These are phyloP conservation scores for Marchantia polymorpha DNA, from an alignment of 225 moss, liverwort and hornwort species.

Conservation along the genomic window DNA sequence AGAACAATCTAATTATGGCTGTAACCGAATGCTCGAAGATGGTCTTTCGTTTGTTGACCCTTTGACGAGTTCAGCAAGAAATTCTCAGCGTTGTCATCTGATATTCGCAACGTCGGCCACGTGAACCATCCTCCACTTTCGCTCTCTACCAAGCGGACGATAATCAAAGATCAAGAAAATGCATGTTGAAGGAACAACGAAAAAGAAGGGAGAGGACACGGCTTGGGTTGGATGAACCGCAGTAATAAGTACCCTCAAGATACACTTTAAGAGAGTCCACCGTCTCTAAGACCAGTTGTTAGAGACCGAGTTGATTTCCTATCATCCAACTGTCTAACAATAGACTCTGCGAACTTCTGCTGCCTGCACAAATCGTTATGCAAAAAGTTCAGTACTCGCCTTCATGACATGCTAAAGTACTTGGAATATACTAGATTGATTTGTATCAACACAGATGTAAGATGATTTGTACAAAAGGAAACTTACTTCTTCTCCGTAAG, in stretches of 20 bases:
- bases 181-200: neutral
- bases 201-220: neutral
- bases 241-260: neutral
- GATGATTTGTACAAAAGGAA: no score
- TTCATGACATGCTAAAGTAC: neutral
- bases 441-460: neutral
- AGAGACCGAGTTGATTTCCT: neutral
- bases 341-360: conserved; percentile 49
- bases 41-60: no score
- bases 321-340: conserved; percentile 29
- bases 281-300: neutral
- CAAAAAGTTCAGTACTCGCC: neutral
- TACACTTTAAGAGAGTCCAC: neutral
- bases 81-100: neutral
- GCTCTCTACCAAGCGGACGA: neutral
- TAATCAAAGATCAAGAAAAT: neutral
- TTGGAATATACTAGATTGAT: neutral
- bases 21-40: no score
- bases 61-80: neutral
- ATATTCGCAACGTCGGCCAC: neutral
- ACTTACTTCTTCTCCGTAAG: conserved; percentile 89
- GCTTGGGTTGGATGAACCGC: no score
- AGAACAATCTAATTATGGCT: no score
- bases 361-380: conserved; percentile 35
- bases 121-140: neutral